These are phyloP conservation scores for Apiospora koreana DNA, from an alignment of 2,329 filamentous ascomycete species.

Conservation along the genomic window DNA sequence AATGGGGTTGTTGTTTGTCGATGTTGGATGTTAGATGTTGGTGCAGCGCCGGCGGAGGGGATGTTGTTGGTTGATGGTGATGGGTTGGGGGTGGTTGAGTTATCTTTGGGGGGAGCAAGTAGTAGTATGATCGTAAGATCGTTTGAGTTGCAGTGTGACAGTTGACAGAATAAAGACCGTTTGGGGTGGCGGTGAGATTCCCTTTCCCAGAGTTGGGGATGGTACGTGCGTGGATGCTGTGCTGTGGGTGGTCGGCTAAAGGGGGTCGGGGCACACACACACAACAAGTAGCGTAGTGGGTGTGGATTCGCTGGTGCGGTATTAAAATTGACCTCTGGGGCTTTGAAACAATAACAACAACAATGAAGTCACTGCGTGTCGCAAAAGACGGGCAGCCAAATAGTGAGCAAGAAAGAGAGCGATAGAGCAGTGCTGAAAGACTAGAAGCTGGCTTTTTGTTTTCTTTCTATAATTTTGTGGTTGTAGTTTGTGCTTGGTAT, in stretches of 20 bases:
- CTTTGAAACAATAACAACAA: constrained; percentile 12
- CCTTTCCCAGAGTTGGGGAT: neutral
- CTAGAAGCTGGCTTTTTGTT: neutral
- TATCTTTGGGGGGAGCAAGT: neutral
- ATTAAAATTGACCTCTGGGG: constrained; percentile 6
- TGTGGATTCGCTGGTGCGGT: constrained; percentile 11
- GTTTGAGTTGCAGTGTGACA: constrained; percentile 8
- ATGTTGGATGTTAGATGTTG: neutral
- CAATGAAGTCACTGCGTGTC: constrained; percentile 7
- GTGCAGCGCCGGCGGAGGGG: neutral
- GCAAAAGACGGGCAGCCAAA: neutral
- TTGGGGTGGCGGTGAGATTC: constrained; percentile 10
- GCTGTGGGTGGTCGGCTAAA: constrained; percentile 10
- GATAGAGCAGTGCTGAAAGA: neutral
- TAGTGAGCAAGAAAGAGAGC: neutral
- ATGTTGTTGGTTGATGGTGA: neutral
- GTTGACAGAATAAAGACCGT: constrained; percentile 2
- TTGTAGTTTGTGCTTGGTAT: neutral
- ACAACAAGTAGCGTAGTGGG: neutral
- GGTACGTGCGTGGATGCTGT: neutral
- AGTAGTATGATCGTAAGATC: constrained; percentile 2
- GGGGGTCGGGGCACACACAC: constrained; percentile 3
- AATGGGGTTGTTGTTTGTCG: neutral
- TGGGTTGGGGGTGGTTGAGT: neutral
- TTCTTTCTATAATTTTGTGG: neutral